phyloP scores from a whole-genome alignment of 169 alveolate species.

The Besnoitia besnoiti region DNA sequence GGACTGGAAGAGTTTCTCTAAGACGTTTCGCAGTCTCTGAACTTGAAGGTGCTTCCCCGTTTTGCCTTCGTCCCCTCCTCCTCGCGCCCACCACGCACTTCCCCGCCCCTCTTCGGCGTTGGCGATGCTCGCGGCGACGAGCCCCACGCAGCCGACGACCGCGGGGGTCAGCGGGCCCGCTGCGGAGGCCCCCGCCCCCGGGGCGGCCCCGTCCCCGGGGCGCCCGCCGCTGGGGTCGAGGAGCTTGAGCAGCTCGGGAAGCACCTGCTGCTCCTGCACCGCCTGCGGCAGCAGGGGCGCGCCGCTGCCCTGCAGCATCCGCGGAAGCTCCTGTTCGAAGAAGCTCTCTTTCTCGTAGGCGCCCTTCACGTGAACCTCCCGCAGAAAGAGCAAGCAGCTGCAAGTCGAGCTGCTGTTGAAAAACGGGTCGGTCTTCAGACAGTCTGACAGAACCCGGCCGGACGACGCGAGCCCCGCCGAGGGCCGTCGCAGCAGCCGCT shows the following conservation, averaged over 20 bases:
- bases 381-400: background rate
- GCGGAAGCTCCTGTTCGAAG: conserved; percentile 31
- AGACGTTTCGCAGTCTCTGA: background rate
- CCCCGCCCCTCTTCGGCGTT: background rate
- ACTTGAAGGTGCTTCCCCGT: no score
- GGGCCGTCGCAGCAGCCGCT: background rate
- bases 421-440: background rate
- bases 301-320: conserved; percentile 3
- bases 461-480: no score
- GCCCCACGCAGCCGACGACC: conserved; percentile 17
- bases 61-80: background rate
- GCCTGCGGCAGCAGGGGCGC: background rate
- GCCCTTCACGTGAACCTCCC: conserved; percentile 40
- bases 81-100: no score
- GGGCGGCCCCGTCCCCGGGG: background rate
- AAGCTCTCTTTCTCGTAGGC: conserved; percentile 21
- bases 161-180: background rate
- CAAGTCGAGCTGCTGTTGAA: background rate
- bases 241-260: conserved; percentile 10
- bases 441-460: background rate
- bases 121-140: background rate
- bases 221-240: background rate
- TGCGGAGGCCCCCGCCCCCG: background rate
- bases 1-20: conserved; percentile 26
- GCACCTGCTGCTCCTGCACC: conserved; percentile 24